A percentile compares a stretch with the other conserved stretches of the same genome.
These are phyloP conservation scores for Gaertneriomyces sp. DNA, from an alignment of 192 early-diverging fungal genomes.

Conservation along the genomic window DNA sequence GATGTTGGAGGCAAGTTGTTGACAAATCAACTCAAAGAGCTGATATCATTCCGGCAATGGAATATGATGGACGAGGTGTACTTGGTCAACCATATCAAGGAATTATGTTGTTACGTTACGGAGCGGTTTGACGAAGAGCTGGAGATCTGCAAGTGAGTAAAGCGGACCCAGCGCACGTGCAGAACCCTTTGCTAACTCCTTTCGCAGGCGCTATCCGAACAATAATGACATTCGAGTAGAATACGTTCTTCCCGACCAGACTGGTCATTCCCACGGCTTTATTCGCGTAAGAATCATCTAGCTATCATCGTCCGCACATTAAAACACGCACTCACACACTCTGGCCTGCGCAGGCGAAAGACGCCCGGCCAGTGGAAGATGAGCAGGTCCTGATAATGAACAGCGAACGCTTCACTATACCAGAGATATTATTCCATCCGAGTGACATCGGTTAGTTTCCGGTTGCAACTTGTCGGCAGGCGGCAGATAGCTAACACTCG, in stretches of 20 bases:
- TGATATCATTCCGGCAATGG: constrained; percentile 89
- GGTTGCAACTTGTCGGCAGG: background rate
- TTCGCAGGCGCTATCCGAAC: no score
- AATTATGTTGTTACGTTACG: constrained; percentile 77
- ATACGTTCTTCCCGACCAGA: constrained; percentile 68
- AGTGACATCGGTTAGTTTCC: constrained; percentile 61
- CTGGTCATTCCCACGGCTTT: constrained; percentile 47
- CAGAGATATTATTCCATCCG: constrained; percentile 72
- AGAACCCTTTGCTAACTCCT: background rate
- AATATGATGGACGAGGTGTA: constrained; percentile 93
- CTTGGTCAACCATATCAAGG: constrained; percentile 81
- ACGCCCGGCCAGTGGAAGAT: background rate
- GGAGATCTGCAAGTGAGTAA: constrained; percentile 50
- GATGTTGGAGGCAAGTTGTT: constrained; percentile 83
- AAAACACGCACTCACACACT: no score
- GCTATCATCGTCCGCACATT: background rate
- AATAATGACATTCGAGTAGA: constrained; percentile 32
- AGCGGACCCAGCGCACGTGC: background rate
- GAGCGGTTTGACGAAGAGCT: constrained; percentile 63
- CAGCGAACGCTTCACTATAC: constrained; percentile 72
- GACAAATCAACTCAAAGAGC: constrained; percentile 85
- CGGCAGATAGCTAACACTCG: background rate
- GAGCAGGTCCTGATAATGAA: constrained; percentile 61
- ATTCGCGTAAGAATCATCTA: constrained; percentile 41
- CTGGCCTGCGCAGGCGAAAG: background rate